Base-by-base conservation (phyloP, 129 eudicot species). In the Arctium minus region DNA sequence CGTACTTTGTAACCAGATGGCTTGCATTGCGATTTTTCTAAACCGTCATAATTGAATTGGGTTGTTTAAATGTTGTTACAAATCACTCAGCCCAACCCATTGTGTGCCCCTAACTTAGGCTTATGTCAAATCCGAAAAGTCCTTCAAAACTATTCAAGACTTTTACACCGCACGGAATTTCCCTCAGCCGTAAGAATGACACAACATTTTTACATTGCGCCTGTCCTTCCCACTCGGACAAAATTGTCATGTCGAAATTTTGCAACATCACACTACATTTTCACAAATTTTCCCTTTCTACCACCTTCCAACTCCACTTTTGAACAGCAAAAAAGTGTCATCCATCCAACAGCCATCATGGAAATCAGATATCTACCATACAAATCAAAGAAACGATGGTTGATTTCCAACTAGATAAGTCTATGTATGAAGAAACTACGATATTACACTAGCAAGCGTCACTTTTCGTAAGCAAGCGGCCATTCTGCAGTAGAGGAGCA, bases 401-500 rank as follows among this genome's bases (percentile, higher is more conserved):
- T 60, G 39, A n/a, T 17, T n/a, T 72, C 22, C 29, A 60, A 4
- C 56, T 73, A 73, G 2, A 10, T 1, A 81, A 62, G 65, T 73
- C 29, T 6, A 72, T 13, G 13, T 6, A 30, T 11, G 68, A 27
- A 38, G 70, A 70, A n/a, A 22, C 77, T 5, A n/a, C 13, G 6
- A 8, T 30, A 62, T 10, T 10, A 79, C 36, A 79, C 65, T 80
- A 79, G 69, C 73, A 77, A 17, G 39, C 0, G 29, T 78, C 81
- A 5, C 13, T 71, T 82, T 75, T 82, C 10, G 70, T 74, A 8
- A 90, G 81, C 22, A 93, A 87, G 40, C 95, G 87, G 9, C 86
- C 90, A 81, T 91, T 92, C 73, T 91, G 85, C 40, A 91, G 90
- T 36, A 96, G 64, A 74, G 72, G 18, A 11, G 87, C 81, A 78